Base-by-base conservation (phyloP, 345 rosid species). In the Citrus mangshanensis region DNA sequence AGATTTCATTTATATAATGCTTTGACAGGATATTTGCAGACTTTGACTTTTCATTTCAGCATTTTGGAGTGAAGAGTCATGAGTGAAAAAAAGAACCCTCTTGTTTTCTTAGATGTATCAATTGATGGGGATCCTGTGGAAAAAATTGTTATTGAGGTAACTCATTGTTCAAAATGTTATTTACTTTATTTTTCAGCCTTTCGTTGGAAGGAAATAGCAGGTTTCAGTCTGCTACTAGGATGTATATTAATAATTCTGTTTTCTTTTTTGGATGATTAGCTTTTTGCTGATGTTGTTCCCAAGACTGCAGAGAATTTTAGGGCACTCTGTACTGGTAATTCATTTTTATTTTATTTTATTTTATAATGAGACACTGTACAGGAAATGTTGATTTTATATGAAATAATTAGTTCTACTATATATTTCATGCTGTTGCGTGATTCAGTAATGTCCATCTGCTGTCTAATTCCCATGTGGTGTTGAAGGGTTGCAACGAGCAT, bases 251-350 rank as follows among this genome's bases (percentile, higher is more conserved):
- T 40, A 49, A 62, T 32, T 63, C 21, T 72, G 22, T 71, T 38
- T 79, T 60, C 74, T 59, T 38, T 79, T 60, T 74, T 59, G 42
- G 74, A 70, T 83, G 77, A 62, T 79, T 87, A 94, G 99, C 99
- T 94, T 84, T 94, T 91, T 85, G 93, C 96, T 12, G 85, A 91
- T 89, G 84, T 87, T 84, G 98, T 91, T 82, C 99, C 98, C 27
- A 93, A 83, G 91, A 93, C 99, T 24, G 95, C 96, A 1, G 98
- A 97, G 78, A 97, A 97, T 86, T 97, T 97, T 60, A 93, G 98
- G 70, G 93, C 95, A 74, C 97, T 97, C 62, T 97, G 98, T 81
- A 92, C 97, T 84, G 99, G 99, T 95, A 89, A 42, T 37, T 77
- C 2, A 89, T 51, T 37, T 77, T 5, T n/a, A 13, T 9, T 25